phyloP scores from a whole-genome alignment of 1,284 basidiomycete species.

The Apiotrichum siamense region DNA sequence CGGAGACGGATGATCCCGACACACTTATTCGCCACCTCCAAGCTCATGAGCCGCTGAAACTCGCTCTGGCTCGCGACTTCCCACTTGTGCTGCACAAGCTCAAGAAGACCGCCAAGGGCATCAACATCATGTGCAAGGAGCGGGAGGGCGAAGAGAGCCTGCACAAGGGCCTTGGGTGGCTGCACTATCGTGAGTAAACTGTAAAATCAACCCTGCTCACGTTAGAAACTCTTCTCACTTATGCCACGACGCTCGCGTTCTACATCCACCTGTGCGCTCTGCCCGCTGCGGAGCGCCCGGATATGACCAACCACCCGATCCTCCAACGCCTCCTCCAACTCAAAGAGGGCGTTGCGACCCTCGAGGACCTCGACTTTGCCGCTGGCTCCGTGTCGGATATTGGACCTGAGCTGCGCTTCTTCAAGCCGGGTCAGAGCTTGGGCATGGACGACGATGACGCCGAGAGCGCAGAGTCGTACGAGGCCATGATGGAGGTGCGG shows the following conservation, averaged over 20 bases:
- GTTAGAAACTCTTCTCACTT: constrained; percentile 78
- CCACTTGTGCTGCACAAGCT: constrained; percentile 49
- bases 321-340: constrained; percentile 74
- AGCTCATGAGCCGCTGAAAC: constrained; percentile 68
- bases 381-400: constrained; percentile 52
- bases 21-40: constrained; percentile 67
- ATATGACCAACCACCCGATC: constrained; percentile 70
- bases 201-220: not conserved
- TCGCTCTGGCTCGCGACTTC: constrained; percentile 53
- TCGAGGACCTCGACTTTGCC: constrained; percentile 74
- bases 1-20: constrained; percentile 37
- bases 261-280: constrained; percentile 81
- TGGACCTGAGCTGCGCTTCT: constrained; percentile 36
- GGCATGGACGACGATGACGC: constrained; percentile 40
- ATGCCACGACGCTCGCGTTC: constrained; percentile 84
- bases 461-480: no score
- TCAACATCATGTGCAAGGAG: constrained; percentile 36
- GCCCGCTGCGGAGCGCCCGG: constrained; percentile 56
- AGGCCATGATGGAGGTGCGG: constrained; percentile 25
- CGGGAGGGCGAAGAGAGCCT: constrained; percentile 34
- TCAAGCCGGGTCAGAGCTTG: constrained; percentile 23
- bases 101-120: constrained; percentile 42
- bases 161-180: constrained; percentile 46
- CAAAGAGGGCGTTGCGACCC: constrained; percentile 71
- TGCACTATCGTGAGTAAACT: constrained; percentile 45